A percentile compares a stretch with the other conserved stretches of the same genome.
These are phyloP conservation scores for Paspalum vaginatum DNA, from an alignment of 176 grass and related monocot genomes.

Conservation along the genomic window DNA sequence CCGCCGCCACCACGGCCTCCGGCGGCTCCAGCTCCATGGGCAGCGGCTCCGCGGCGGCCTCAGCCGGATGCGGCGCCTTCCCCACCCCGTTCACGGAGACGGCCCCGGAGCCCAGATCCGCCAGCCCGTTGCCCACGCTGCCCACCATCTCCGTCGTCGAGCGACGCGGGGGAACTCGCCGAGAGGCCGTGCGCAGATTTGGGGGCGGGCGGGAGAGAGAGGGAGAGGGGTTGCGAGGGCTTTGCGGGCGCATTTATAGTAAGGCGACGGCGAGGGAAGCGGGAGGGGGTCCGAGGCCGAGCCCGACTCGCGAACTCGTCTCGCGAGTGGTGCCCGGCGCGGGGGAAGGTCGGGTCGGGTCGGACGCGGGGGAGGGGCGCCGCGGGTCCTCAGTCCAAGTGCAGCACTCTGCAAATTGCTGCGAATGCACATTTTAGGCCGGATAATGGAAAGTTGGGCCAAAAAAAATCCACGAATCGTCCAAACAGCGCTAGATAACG, in stretches of 20 bases:
- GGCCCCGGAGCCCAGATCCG: conserved; percentile 43
- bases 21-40: conserved; percentile 49
- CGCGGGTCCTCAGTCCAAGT: too few relatives aligned
- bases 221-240: conserved; percentile 11
- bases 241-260: conserved; percentile 38
- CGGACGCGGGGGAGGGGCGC: conserved; percentile 36
- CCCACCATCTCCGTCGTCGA: conserved; percentile 59
- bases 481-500: too few relatives aligned
- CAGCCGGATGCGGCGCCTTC: conserved; percentile 2
- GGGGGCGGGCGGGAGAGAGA: neutral
- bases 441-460: too few relatives aligned
- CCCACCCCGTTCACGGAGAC: neutral
- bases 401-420: too few relatives aligned
- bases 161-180: neutral
- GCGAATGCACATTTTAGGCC: too few relatives aligned
- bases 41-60: conserved; percentile 13
- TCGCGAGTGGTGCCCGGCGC: neutral
- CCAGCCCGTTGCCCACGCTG: conserved; percentile 59
- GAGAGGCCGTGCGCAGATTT: conserved; percentile 32
- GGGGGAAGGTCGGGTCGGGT: neutral
- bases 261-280: neutral
- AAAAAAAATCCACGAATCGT: too few relatives aligned
- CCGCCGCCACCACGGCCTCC: neutral
- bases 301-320: neutral
- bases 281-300: too few relatives aligned